Base-by-base conservation (phyloP, 2,329 filamentous ascomycete genomes). In the Xylaria digitata region DNA sequence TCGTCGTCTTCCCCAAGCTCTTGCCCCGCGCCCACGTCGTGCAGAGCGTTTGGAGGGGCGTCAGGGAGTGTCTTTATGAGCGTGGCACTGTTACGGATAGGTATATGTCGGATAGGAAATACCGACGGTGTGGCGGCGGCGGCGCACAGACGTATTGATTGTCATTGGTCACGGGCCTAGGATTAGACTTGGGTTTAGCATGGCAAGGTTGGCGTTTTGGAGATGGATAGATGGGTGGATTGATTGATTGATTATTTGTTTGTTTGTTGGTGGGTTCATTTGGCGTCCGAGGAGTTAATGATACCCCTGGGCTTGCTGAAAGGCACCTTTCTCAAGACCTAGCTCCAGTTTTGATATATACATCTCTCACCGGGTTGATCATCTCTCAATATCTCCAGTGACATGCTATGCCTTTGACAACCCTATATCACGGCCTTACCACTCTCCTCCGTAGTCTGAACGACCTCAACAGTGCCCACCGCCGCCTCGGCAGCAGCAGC, bases 1-100 rank as follows among this genome's bases (percentile, higher is more conserved):
- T 98, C 0, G 95, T 99, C n/a, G 94, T 98, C 2, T 99, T 99
- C 78, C 95, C 95, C 2, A 86, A 86, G 63, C 80, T 97, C 71
- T 77, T 97, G 68, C 96, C 96, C 0, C 82, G 88, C 65, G 83
- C 92, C 63, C 84, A 83, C 55, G 90, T 97, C 62, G 84, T 98
- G 32, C 94, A 97, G 82, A 86, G 89, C 72, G 95, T 98, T 1
- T 98, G 96, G 96, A 89, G 93, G 73, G 95, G 94, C 0, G 88
- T 91, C 2, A 87, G 92, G 72, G 89, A 87, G 63, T 97, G 94
- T 80, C 82, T 99, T 67, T 96, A 94, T 78, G 93, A 92, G 76
- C 30, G 78, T 80, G 57, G 78, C 78, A 40, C 37, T 5, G 66
- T 76, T 78, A 58, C 34, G 15, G 57, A 65, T 37, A 67, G 58